These are phyloP conservation scores for Coniella vitis DNA, from an alignment of 2,329 filamentous ascomycete species.

Conservation along the genomic window DNA sequence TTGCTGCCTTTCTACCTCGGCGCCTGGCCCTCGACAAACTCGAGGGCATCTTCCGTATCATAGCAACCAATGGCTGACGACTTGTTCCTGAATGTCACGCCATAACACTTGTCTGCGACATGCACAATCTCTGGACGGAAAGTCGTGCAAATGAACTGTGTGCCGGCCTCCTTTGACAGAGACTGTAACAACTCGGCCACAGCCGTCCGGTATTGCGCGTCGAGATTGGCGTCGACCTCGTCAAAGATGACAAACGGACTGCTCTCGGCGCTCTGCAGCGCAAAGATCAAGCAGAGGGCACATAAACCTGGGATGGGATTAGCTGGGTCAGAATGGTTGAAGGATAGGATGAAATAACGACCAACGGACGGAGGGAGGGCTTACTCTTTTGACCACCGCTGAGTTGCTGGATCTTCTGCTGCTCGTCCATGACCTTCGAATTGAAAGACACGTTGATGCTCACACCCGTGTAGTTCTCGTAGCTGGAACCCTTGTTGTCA, in stretches of 20 bases:
- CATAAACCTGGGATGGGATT: constrained; percentile 60
- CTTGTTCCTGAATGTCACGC: constrained; percentile 89
- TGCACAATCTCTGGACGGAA: constrained; percentile 95
- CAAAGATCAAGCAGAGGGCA: constrained; percentile 94
- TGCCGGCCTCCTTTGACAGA: constrained; percentile 60
- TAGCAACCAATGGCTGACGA: constrained; percentile 92
- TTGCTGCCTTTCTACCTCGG: constrained; percentile 21
- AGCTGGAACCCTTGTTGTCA: constrained; percentile 59
- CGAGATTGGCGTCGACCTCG: constrained; percentile 96
- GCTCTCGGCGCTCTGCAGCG: constrained; percentile 95
- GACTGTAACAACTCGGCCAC: constrained; percentile 83
- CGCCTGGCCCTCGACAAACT: constrained; percentile 85
- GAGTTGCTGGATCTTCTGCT: constrained; percentile 95
- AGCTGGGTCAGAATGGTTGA: not conserved
- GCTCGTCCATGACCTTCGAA: constrained; percentile 88
- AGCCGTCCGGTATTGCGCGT: constrained; percentile 94
- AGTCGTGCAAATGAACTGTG: constrained; percentile 95
- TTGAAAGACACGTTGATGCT: constrained; percentile 98
- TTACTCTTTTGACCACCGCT: constrained; percentile 95
- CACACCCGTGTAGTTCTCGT: constrained; percentile 95
- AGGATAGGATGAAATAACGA: not conserved
- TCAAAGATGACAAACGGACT: constrained; percentile 99
- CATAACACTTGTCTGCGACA: constrained; percentile 96
- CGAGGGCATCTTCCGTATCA: constrained; percentile 75
- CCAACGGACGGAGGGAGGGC: constrained; percentile 24